A percentile compares a stretch with the other conserved stretches of the same genome.
These are phyloP conservation scores for Scutellaria baicalensis DNA, from an alignment of 257 asterid species.

Conservation along the genomic window DNA sequence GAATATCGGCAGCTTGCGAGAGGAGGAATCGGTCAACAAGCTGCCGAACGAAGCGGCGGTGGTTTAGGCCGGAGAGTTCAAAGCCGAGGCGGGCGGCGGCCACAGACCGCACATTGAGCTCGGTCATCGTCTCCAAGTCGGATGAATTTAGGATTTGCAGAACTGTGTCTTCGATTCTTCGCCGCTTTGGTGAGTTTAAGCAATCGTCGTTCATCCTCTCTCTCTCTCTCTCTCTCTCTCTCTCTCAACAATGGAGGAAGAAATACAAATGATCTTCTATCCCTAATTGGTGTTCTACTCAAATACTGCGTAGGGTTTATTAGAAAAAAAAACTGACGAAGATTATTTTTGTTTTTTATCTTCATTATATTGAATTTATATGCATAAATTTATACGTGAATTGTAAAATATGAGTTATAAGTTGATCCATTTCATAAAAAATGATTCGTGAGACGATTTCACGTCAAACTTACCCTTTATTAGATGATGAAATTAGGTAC, in stretches of 20 bases:
- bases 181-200: conserved; percentile 27
- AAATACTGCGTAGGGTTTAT: no score
- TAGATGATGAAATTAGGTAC: no score
- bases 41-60: conserved; percentile 32
- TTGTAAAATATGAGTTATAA: no score
- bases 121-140: conserved; percentile 60
- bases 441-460: no score
- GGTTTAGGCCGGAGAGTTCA: conserved; percentile 32
- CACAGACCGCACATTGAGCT: conserved; percentile 38
- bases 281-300: no score
- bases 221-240: not conserved
- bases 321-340: no score
- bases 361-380: no score
- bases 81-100: conserved; percentile 38
- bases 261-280: no score
- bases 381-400: no score
- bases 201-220: conserved; percentile 23
- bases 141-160: conserved; percentile 33
- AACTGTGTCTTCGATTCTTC: conserved; percentile 36
- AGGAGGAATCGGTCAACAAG: conserved; percentile 50
- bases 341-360: no score
- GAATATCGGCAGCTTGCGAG: conserved; percentile 24
- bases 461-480: no score
- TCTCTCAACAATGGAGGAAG: not conserved
- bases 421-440: no score